phyloP scores from a whole-genome alignment of 106 monocot genomes.

The Alisma plantagoaquatica region DNA sequence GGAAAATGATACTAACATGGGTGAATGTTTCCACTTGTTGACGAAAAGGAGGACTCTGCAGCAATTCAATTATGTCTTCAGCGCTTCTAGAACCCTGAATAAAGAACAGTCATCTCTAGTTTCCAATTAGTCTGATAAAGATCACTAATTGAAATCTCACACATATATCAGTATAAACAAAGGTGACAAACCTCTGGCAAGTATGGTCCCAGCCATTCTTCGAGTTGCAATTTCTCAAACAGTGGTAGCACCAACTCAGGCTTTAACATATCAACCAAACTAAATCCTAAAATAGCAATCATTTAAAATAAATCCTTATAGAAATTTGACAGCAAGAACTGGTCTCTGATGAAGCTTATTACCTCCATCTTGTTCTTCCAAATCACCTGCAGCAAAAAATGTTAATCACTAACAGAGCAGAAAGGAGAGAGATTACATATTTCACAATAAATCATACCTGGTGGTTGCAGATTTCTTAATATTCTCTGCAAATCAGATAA shows the following conservation, averaged over 20 bases:
- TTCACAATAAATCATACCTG: too few species aligned
- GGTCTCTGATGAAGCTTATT: too few species aligned
- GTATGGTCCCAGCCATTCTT: conserved; percentile 52
- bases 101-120: too few species aligned
- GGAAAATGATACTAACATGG: conserved; percentile 46
- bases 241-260: conserved; percentile 81
- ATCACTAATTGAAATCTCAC: too few species aligned
- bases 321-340: too few species aligned
- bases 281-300: conserved; percentile 59
- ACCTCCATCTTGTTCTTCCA: conserved; percentile 82
- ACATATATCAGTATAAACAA: too few species aligned
- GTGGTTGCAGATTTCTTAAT: conserved; percentile 57
- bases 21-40: conserved; percentile 93
- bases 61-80: conserved; percentile 50
- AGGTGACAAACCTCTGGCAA: conserved; percentile 99
- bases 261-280: conserved; percentile 85
- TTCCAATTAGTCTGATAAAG: too few species aligned
- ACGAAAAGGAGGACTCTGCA: conserved; percentile 91
- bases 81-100: conserved; percentile 75
- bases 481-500: conserved; percentile 93
- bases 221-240: conserved; percentile 58
- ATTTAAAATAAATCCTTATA: too few species aligned
- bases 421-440: neutral
- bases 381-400: conserved; percentile 18
- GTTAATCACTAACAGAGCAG: too few species aligned